Evolutionary conservation across 225 moss, liverwort and hornwort genomes (phyloP).

Genomic region (Marchantia polymorpha): DNA sequence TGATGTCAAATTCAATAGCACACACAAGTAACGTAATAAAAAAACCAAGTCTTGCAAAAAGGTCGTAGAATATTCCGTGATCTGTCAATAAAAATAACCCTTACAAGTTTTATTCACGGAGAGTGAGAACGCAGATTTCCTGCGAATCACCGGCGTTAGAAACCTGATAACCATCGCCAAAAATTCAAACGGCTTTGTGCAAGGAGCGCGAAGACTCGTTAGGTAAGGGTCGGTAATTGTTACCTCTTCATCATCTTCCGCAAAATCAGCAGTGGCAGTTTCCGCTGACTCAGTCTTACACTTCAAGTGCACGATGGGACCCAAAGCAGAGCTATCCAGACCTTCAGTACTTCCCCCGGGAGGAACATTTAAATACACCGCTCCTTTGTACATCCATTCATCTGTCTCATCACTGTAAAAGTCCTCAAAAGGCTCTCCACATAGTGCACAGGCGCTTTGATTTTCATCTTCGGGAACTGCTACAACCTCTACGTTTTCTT

Average conservation of each 20-base stretch:
- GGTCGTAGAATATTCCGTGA: no score
- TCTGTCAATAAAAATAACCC: no score
- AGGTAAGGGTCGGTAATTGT: not conserved
- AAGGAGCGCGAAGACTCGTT: no score
- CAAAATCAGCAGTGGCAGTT: slow-evolving; percentile 59
- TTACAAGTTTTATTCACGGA: no score
- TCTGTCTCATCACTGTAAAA: slow-evolving; percentile 99
- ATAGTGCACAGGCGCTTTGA: slow-evolving; percentile 88
- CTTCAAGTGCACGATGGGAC: slow-evolving; percentile 92
- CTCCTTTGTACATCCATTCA: slow-evolving; percentile 99
- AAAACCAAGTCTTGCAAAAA: no score
- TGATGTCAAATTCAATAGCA: no score
- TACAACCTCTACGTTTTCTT: slow-evolving; percentile 71
- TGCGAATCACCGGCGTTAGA: no score
- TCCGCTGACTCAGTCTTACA: slow-evolving; percentile 96
- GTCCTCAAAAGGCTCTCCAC: slow-evolving; percentile 98
- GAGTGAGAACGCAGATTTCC: no score
- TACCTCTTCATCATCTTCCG: slow-evolving; percentile 90
- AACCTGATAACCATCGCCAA: no score
- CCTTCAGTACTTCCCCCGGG: slow-evolving; percentile 75
- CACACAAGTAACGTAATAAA: no score
- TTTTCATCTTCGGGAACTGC: slow-evolving; percentile 97
- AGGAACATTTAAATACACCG: slow-evolving; percentile 89
- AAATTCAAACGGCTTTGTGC: no score
- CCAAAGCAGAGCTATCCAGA: slow-evolving; percentile 58